Evolutionary conservation across 1,139 yeast genomes (phyloP), one percentile per base, ranked within the genome.

Genomic region (Saccharomyces hybrid): DNA sequence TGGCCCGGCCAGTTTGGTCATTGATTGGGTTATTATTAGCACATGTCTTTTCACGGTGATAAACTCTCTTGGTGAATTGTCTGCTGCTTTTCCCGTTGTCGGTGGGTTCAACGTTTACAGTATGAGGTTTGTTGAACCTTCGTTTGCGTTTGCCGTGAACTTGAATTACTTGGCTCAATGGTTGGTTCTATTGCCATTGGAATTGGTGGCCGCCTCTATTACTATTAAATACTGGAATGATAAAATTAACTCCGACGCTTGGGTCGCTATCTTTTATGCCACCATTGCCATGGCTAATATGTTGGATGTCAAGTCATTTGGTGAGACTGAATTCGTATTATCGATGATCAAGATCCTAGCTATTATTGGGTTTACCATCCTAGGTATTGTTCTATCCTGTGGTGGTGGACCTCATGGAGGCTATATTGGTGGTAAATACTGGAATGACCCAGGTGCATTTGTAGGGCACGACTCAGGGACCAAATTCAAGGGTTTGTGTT

Each of bases 101-200:
- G 90, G 90, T 63, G 84, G 88, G n/a, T 84, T 85, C 68, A 80
- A 82, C 58, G 82, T 83, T 47, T 83, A 81, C 66, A 79, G 84
- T 60, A 78, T 85, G 2, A 75, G 86, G 59, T 85, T 85, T 61
- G 75, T 84, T 38, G 84, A 83, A 63, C 83, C 86, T 1, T 78
- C 88, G 9, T 81, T 86, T 81, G 90, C 89, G 47, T 88, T 88
- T 69, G 84, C 88, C 44, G 79, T 82, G 74, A 88, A 86, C 50
- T 80, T 84, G 80, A 84, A 83, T 70, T 85, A 84, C 67, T 82
- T 83, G 47, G 69, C 84, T 57, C 83, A 81, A 70, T 85, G 89
- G 90, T 75, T 83, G 19, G 78, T 84, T 54, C 83, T 84, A 48
- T 69, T 85, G 58, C 90, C 91, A 1, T 72, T 83, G 58, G 91